These are phyloP conservation scores for Vigna reflexopilosa DNA, from an alignment of 306 rosid genomes.

Conservation along the genomic window DNA sequence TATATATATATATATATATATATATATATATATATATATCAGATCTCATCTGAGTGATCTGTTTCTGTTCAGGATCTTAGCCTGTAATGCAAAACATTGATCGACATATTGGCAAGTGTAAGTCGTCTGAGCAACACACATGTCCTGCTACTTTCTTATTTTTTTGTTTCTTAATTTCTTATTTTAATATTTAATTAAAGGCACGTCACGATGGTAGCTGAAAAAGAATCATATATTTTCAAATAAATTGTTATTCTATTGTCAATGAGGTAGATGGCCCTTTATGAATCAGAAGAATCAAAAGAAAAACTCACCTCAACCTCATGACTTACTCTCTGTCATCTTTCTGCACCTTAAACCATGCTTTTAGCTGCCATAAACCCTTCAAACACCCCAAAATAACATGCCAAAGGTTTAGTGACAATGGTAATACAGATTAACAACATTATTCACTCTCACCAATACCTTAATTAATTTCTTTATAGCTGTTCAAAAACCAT, in stretches of 20 bases:
- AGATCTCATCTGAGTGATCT: conserved; percentile 9
- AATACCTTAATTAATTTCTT: not conserved
- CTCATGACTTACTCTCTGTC: conserved; percentile 46
- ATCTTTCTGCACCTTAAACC: conserved; percentile 45
- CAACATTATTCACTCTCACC: not conserved
- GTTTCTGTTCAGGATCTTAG: conserved; percentile 4
- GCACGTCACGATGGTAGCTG: conserved; percentile 28
- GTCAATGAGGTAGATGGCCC: conserved; percentile 18
- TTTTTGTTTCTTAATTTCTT: conserved; percentile 16
- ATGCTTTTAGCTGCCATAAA: conserved; percentile 35
- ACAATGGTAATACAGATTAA: conserved; percentile 46
- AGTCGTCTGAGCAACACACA: conserved; percentile 3
- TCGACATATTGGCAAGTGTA: conserved; percentile 34
- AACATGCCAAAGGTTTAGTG: conserved; percentile 49
- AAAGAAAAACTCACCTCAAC: not conserved
- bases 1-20: not conserved
- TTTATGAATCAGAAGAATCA: conserved; percentile 10
- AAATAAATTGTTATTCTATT: conserved; percentile 27
- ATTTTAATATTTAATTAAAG: conserved; percentile 28
- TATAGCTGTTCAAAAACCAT: not conserved
- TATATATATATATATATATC: not conserved
- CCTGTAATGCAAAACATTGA: not conserved
- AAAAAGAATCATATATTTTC: conserved; percentile 6
- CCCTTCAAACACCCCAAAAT: conserved; percentile 43
- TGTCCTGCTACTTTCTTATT: conserved; percentile 37